Evolutionary conservation across 2,329 filamentous ascomycete species (phyloP).

Genomic region (Phaeosphaeriaceae sp.): DNA sequence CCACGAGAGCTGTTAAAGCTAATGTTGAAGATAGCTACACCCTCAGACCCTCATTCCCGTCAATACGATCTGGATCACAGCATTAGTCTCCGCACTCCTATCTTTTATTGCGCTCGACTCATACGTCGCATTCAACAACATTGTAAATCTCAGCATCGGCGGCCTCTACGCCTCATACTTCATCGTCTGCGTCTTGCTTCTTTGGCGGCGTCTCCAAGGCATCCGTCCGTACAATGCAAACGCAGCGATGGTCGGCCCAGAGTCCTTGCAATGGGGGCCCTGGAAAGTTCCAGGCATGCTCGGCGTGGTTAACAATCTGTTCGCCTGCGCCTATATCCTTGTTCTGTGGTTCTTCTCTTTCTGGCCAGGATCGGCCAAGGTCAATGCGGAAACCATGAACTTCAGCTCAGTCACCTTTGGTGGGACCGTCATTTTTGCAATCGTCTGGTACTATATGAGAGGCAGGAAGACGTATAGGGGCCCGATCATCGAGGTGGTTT

Average conservation of each 20-base stretch:
- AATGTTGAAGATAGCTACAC: conserved; percentile 22
- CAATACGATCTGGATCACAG: conserved; percentile 28
- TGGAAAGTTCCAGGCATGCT: conserved; percentile 25
- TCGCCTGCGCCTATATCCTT: conserved; percentile 27
- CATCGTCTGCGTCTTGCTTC: conserved; percentile 24
- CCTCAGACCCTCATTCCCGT: conserved; percentile 44
- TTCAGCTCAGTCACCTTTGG: conserved; percentile 35
- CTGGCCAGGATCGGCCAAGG: conserved; percentile 26
- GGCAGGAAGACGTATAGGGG: conserved; percentile 34
- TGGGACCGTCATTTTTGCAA: conserved; percentile 19
- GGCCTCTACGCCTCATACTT: conserved; percentile 38
- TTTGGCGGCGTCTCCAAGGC: conserved; percentile 32
- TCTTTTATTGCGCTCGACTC: conserved; percentile 57
- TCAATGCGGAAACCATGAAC: conserved; percentile 34
- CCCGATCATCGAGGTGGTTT: conserved; percentile 30
- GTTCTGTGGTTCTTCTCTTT: conserved; percentile 41
- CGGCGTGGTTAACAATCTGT: conserved; percentile 31
- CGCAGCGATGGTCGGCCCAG: conserved; percentile 11
- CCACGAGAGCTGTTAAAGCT: no score
- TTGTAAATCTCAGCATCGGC: conserved; percentile 37
- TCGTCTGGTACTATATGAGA: conserved; percentile 31
- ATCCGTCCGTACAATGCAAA: not conserved
- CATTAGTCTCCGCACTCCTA: conserved; percentile 50
- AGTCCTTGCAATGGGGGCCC: conserved; percentile 28
- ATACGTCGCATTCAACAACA: conserved; percentile 32